Evolutionary conservation across 305 asterid species (phyloP).

Genomic region (Nicotiana rustica): DNA sequence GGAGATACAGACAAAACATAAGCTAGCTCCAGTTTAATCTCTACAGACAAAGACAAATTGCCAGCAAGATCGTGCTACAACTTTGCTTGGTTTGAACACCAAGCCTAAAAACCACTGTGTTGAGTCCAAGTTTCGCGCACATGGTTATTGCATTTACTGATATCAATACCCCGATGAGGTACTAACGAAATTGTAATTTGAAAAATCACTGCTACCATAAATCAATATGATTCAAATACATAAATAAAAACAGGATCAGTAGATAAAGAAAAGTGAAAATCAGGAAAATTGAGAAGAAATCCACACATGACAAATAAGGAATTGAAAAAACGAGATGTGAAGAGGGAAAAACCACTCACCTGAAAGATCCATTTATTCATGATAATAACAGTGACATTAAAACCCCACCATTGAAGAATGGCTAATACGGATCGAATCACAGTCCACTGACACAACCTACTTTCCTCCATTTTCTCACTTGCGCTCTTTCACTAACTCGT

Average conservation of each 20-base stretch:
- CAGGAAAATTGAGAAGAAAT: not conserved
- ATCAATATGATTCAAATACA: not conserved
- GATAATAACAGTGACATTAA: conserved; percentile 91
- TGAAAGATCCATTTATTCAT: conserved; percentile 98
- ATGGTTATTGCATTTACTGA: not conserved
- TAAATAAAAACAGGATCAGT: not conserved
- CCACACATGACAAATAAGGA: not conserved
- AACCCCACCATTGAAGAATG: conserved; percentile 92
- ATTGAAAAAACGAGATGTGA: not conserved
- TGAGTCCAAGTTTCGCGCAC: not conserved
- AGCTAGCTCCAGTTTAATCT: conserved; percentile 11
- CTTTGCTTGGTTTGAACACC: not conserved
- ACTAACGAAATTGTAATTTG: not conserved
- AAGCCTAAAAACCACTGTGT: not conserved
- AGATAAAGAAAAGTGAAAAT: not conserved
- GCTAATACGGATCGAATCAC: conserved; percentile 74
- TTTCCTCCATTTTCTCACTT: conserved; percentile 58
- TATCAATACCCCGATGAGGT: not conserved
- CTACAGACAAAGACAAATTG: conserved; percentile 15
- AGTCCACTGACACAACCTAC: conserved; percentile 67
- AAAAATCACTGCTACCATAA: not conserved
- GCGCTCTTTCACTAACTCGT: conserved; percentile 5
- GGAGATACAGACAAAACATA: conserved; percentile 11
- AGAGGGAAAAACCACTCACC: conserved; percentile 47
- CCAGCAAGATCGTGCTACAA: conserved; percentile 25